A percentile compares a stretch with the other conserved stretches of the same genome.
phyloP scores from a whole-genome alignment of 1,284 basidiomycete species.

The Boletus semigastroideus region DNA sequence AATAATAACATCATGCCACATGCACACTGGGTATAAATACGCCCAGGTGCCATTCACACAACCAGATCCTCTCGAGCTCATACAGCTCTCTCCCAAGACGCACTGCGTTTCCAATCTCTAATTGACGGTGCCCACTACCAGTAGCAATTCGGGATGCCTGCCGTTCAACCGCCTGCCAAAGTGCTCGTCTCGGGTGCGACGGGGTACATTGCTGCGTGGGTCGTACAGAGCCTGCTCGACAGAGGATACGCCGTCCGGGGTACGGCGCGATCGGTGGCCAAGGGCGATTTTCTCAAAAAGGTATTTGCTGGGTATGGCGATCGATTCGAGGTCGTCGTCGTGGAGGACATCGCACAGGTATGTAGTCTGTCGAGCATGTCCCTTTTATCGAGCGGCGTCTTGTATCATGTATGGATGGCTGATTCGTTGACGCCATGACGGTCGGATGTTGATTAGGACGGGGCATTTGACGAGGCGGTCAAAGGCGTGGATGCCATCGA shows the following conservation, averaged over 20 bases:
- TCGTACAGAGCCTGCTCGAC: conserved; percentile 34
- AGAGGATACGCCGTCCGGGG: conserved; percentile 45
- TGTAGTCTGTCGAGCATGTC: background rate
- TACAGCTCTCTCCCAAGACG: too few species aligned
- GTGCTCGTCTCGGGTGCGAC: conserved; percentile 42
- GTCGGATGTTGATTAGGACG: conserved; percentile 32
- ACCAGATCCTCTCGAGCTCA: too few species aligned
- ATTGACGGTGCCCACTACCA: too few species aligned
- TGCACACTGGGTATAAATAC: too few species aligned
- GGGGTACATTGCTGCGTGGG: conserved; percentile 40
- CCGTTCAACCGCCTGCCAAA: conserved; percentile 37
- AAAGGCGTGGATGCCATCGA: conserved; percentile 59
- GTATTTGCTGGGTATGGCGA: conserved; percentile 41
- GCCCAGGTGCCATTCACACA: too few species aligned
- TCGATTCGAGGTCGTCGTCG: conserved; percentile 45
- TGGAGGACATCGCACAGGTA: conserved; percentile 47
- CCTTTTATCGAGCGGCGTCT: too few species aligned
- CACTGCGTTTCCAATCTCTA: too few species aligned
- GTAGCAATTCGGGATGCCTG: conserved; percentile 34
- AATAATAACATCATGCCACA: too few species aligned
- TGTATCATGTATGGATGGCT: background rate
- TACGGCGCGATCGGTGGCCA: conserved; percentile 44
- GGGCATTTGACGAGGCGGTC: conserved; percentile 66
- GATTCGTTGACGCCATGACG: background rate
- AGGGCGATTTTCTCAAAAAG: conserved; percentile 43